phyloP scores from a whole-genome alignment of 352 stramenopile species.

The Pythium aquatile region DNA sequence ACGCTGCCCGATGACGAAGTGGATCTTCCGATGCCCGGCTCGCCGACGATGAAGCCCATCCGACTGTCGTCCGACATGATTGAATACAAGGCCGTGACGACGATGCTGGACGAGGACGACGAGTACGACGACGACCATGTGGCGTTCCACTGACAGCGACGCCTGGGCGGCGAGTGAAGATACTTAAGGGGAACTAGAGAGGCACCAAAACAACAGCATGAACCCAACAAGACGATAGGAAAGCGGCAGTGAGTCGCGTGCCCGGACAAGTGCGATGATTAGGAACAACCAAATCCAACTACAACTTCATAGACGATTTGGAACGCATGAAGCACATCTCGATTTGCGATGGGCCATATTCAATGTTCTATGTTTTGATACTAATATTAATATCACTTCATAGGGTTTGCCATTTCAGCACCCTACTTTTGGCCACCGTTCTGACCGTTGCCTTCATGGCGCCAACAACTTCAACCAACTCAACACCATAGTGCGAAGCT shows the following conservation, averaged over 20 bases:
- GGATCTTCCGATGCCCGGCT: constrained; percentile 18
- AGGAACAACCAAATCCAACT: too few relatives aligned
- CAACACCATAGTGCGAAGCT: too few relatives aligned
- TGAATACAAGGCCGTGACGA: constrained; percentile 20
- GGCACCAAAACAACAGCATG: background rate
- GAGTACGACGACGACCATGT: constrained; percentile 24
- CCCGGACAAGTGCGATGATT: background rate
- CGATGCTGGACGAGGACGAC: constrained; percentile 16
- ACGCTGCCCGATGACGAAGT: constrained; percentile 23
- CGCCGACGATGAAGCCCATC: constrained; percentile 22
- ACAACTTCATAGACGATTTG: too few relatives aligned
- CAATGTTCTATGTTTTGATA: too few relatives aligned
- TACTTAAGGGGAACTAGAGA: constrained; percentile 5
- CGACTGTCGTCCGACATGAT: constrained; percentile 24
- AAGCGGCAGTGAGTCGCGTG: background rate
- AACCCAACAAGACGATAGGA: background rate
- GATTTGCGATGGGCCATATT: too few relatives aligned
- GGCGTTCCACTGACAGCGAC: background rate
- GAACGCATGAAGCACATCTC: too few relatives aligned
- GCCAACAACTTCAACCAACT: too few relatives aligned
- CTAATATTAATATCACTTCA: too few relatives aligned
- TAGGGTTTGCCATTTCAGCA: too few relatives aligned
- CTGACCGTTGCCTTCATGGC: too few relatives aligned
- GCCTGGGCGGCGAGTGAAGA: background rate
- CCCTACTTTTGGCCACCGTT: too few relatives aligned